Percentiles rank a stretch among this genome's conserved stretches.
phyloP scores from a whole-genome alignment of 2,329 filamentous ascomycete genomes.

The Pleoardoris graminearum region DNA sequence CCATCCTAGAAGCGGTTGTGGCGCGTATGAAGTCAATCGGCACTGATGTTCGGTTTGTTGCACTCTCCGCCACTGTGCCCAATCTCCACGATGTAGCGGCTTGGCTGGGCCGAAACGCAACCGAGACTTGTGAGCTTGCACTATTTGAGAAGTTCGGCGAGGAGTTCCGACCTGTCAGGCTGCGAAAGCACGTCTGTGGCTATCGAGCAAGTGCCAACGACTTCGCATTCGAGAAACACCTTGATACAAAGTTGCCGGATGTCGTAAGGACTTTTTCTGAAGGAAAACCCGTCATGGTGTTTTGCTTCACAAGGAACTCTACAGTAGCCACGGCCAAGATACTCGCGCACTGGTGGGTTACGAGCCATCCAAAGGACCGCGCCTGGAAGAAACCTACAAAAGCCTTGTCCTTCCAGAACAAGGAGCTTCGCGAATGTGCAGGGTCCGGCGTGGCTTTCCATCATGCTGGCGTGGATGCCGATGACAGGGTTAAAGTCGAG shows the following conservation, averaged over 20 bases:
- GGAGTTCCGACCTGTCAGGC: conserved; percentile 75
- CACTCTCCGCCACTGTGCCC: conserved; percentile 80
- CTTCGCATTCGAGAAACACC: conserved; percentile 73
- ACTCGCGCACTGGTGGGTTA: conserved; percentile 68
- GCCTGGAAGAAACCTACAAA: conserved; percentile 66
- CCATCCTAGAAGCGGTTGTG: conserved; percentile 80
- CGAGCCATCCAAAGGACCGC: conserved; percentile 55
- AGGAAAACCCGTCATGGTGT: conserved; percentile 78
- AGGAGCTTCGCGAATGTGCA: conserved; percentile 61
- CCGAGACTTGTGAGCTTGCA: conserved; percentile 65
- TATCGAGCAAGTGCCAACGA: conserved; percentile 68
- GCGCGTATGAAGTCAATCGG: conserved; percentile 85
- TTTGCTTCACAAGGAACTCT: conserved; percentile 77
- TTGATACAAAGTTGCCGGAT: conserved; percentile 67
- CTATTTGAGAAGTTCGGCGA: conserved; percentile 73
- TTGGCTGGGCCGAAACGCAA: conserved; percentile 73
- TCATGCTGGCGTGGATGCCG: conserved; percentile 71
- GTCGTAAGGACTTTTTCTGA: conserved; percentile 69
- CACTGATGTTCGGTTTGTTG: conserved; percentile 75
- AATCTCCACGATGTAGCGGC: conserved; percentile 78
- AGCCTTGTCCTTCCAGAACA: conserved; percentile 57
- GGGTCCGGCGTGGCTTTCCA: conserved; percentile 75
- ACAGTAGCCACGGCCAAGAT: conserved; percentile 68
- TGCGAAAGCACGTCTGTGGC: conserved; percentile 77
- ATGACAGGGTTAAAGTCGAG: conserved; percentile 70